Evolutionary conservation across 768 basidiomycete genomes (phyloP).

Genomic region (Lactarius sp.): DNA sequence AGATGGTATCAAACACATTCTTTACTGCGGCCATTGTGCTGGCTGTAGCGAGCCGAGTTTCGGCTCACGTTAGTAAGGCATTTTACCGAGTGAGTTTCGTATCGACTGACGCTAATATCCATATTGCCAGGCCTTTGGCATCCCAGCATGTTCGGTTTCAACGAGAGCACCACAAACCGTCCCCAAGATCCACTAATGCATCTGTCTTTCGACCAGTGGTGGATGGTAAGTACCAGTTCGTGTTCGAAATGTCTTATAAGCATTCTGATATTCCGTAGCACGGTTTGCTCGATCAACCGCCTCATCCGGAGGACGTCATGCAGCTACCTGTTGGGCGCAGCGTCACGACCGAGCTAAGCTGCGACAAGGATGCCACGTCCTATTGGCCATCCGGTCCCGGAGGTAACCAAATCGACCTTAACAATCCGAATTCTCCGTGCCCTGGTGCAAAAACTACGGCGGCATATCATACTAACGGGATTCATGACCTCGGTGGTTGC

Average conservation of each 20-base stretch:
- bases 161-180: constrained; percentile 33
- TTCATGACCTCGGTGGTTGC: constrained; percentile 35
- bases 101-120: background rate
- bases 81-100: background rate
- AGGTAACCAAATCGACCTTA: constrained; percentile 26
- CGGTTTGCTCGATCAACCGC: constrained; percentile 32
- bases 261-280: constrained; percentile 26
- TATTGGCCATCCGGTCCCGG: constrained; percentile 27
- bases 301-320: constrained; percentile 32
- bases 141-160: constrained; percentile 39
- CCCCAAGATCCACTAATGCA: constrained; percentile 36
- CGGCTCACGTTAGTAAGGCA: constrained; percentile 3
- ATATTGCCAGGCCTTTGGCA: constrained; percentile 31
- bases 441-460: constrained; percentile 18
- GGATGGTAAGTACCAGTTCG: constrained; percentile 32
- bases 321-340: constrained; percentile 33
- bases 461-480: constrained; percentile 32
- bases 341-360: constrained; percentile 29
- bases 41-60: constrained; percentile 7
- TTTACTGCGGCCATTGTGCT: background rate
- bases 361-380: constrained; percentile 34
- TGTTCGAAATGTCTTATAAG: background rate
- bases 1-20: constrained; percentile 2
- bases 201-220: constrained; percentile 33
- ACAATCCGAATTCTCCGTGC: constrained; percentile 28